Conservation (phyloP, 208 protist species). For the Leishmania braziliensis region DNA sequence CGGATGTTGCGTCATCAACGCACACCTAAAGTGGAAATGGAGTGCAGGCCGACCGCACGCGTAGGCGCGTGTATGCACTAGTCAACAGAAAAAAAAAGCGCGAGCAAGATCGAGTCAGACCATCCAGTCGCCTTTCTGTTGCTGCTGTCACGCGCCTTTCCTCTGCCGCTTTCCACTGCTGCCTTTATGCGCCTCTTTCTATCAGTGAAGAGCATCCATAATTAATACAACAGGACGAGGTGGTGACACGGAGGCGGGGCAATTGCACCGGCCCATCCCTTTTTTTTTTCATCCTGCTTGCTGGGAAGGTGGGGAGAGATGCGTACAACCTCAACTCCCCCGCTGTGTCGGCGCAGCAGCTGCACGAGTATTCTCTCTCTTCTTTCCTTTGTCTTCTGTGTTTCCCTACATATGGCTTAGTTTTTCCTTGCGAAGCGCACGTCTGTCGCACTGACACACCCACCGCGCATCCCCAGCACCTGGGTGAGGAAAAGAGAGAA, state of each 20-base stretch:
- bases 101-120: neutral
- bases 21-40: neutral
- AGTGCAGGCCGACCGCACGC: neutral
- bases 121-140: neutral
- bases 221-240: neutral
- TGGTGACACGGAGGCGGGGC: neutral
- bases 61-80: neutral
- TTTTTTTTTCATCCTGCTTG: neutral
- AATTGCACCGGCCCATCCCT: neutral
- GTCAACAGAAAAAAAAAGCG: neutral
- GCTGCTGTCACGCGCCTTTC: neutral
- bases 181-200: neutral
- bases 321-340: neutral
- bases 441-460: neutral
- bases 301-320: neutral
- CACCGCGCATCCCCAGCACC: neutral
- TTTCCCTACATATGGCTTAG: neutral
- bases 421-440: neutral
- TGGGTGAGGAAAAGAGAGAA: too few relatives aligned
- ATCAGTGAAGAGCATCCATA: neutral
- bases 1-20: neutral
- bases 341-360: neutral
- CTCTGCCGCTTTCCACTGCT: neutral
- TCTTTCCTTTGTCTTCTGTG: neutral
- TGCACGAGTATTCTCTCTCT: neutral